phyloP scores from a whole-genome alignment of 129 eudicot genomes.

The Chrysanthemum makinoi region DNA sequence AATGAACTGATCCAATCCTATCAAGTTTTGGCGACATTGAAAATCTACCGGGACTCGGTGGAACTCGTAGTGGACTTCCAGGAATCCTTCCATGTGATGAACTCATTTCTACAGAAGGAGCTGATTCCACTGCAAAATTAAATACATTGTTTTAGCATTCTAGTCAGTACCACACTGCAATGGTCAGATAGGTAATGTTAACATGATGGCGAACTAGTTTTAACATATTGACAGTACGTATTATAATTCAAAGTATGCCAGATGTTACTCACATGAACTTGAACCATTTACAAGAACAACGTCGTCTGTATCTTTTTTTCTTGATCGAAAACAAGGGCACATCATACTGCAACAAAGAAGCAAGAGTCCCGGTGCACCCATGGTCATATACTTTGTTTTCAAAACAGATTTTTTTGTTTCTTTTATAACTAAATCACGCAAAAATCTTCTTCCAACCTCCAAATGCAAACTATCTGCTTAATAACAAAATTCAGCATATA shows the following conservation, averaged over 20 bases:
- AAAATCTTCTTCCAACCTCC: conserved; percentile 50
- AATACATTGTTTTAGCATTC: background rate
- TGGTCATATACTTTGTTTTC: conserved; percentile 37
- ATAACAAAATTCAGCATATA: conserved; percentile 17
- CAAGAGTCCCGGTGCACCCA: conserved; percentile 58
- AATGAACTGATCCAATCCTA: conserved; percentile 75
- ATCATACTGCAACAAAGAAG: conserved; percentile 50
- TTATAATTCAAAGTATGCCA: background rate
- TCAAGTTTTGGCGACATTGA: conserved; percentile 75
- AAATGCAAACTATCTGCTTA: conserved; percentile 43
- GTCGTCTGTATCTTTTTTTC: conserved; percentile 38
- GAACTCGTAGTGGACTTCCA: conserved; percentile 65
- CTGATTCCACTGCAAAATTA: conserved; percentile 52
- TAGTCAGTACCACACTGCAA: no score
- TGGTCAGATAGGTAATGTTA: background rate
- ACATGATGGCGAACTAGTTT: background rate
- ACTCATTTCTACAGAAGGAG: conserved; percentile 64
- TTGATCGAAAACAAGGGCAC: conserved; percentile 70
- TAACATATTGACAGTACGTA: background rate
- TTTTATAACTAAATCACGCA: conserved; percentile 42
- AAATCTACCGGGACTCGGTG: conserved; percentile 89
- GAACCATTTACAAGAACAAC: conserved; percentile 51
- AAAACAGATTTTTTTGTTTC: conserved; percentile 33
- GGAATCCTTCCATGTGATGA: conserved; percentile 50
- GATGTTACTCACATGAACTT: conserved; percentile 51